Evolutionary conservation across 1,284 basidiomycete species (phyloP), one percentile per base, ranked within the genome.

Genomic region (Sanguinoderma infundibulare): DNA sequence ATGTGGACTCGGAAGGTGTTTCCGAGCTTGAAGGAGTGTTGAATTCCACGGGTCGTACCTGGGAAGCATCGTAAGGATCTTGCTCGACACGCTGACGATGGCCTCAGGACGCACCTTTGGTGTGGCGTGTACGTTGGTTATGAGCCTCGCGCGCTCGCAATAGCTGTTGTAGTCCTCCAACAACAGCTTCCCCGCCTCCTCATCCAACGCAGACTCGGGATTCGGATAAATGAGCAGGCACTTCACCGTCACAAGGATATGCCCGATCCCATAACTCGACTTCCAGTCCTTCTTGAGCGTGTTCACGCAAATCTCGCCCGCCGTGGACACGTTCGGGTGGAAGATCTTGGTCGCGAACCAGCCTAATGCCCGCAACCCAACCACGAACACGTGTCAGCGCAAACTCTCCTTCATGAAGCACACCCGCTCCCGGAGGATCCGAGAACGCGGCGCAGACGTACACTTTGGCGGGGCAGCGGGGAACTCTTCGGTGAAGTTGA

Each of bases 201-300:
- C 95, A 74, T 98, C 94, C 57, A 98, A 80, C 0, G 96, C 96
- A 15, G 93, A 95, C 75, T 98, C 96, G 20, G 96, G 94, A 73
- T 98, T 98, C 14, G 96, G 96, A 71, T 95, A 95, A 69, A 98
- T 98, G 64, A 98, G 84, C 35, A 98, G 86, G 72, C 96, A 98
- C 75, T 96, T 96, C 69, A 98, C 90, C 38, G 93, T 95, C 72
- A 94, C 89, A 9, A 98, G 83, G 60, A 98, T 97, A 73, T 97
- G 92, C 5, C 82, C 87, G 38, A 98, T 94, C 28, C 95, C 96
- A 69, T 94, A 96, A n/a, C 88, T 85, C 20, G 91, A 85, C 74
- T 94, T 90, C 96, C 96, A 98, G 70, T 96, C 95, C 77, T 98
- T 98, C 82, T 98, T 98, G 30, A 98, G 80, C 5, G 95, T 98